Base-by-base conservation (phyloP, 768 basidiomycete species). In the Russula brevipes region DNA sequence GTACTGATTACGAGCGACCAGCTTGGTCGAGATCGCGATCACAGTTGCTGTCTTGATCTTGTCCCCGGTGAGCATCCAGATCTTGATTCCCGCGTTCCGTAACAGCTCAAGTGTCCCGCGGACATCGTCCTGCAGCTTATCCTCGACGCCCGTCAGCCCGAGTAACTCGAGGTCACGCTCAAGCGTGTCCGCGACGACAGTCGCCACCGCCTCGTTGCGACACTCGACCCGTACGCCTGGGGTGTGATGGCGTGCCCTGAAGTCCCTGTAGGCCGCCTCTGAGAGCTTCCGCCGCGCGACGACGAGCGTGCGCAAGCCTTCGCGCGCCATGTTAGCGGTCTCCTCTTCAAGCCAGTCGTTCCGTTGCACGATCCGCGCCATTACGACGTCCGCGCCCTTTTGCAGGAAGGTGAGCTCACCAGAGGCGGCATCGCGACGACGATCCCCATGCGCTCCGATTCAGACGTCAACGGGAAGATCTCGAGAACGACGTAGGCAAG, bases 271-370 rank as follows among this genome's bases (percentile, higher is more conserved):
- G 9, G 84, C 75, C 50, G 88, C 85, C 14, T 81, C 73, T 7
- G 83, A 81, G 14, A 99, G 76, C 47, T 84, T 78, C 72, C 94
- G 95, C 54, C 91, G 79, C 4, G 86, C 96, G 75, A 98, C 85
- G 47, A 99, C 97, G 45, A 99, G 82, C 36, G 97, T 99, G 11
- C 97, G 82, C 56, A 99, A 73, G 0, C 97, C 97, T 69, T 99
- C 97, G 16, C 96, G 80, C 1, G 96, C 96, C 96, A 99, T 98
- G 72, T 99, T 98, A 10, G 88, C 95, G 8, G 91, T 94, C 75
- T 99, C 97, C 72, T 99, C 97, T 70, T 99, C 97, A 1, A 99
- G 80, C 97, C 97, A 98, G 74, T 98, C 97, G 73, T 98, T 98
- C 70, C 89, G 85, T 72, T 92, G 93, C 41, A 98, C 96, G 57